Percentiles rank a stretch among this genome's conserved stretches.
phyloP scores from a whole-genome alignment of 176 grass and related monocot species.

The Poa pratensis region DNA sequence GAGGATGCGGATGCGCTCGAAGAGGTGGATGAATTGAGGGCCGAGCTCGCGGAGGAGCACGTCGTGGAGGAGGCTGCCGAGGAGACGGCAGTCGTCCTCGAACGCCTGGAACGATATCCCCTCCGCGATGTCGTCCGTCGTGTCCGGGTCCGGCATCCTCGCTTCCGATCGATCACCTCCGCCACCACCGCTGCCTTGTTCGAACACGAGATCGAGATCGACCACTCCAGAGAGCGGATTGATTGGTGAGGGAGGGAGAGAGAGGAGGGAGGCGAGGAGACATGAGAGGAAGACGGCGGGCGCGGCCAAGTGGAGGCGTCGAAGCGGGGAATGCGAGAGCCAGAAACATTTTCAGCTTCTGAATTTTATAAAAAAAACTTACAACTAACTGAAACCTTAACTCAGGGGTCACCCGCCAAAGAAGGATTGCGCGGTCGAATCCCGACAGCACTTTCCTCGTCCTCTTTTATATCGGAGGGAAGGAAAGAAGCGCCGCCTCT shows the following conservation, averaged over 20 bases:
- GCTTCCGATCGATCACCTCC: neutral
- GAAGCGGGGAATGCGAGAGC: neutral
- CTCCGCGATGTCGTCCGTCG: constrained; percentile 90
- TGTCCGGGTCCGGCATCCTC: constrained; percentile 74
- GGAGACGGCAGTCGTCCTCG: constrained; percentile 93
- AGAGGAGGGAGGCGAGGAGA: neutral
- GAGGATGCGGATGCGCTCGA: constrained; percentile 82
- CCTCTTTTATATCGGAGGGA: too few relatives aligned
- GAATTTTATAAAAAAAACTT: too few relatives aligned
- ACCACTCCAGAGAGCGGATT: neutral
- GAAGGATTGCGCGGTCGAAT: too few relatives aligned
- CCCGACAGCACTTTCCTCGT: too few relatives aligned
- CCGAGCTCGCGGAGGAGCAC: constrained; percentile 89
- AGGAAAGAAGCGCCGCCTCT: too few relatives aligned
- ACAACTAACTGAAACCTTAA: too few relatives aligned
- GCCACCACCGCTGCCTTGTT: neutral
- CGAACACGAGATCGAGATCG: neutral
- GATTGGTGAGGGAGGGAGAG: neutral
- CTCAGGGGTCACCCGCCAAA: too few relatives aligned
- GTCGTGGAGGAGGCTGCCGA: constrained; percentile 84
- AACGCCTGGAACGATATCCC: constrained; percentile 95
- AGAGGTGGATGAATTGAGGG: constrained; percentile 72
- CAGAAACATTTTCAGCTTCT: neutral
- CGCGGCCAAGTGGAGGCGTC: neutral
- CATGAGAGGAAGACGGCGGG: constrained; percentile 5